Base-by-base conservation (phyloP, 2,329 filamentous ascomycete species). In the Nothophaeocryptopus gaeumannii region DNA sequence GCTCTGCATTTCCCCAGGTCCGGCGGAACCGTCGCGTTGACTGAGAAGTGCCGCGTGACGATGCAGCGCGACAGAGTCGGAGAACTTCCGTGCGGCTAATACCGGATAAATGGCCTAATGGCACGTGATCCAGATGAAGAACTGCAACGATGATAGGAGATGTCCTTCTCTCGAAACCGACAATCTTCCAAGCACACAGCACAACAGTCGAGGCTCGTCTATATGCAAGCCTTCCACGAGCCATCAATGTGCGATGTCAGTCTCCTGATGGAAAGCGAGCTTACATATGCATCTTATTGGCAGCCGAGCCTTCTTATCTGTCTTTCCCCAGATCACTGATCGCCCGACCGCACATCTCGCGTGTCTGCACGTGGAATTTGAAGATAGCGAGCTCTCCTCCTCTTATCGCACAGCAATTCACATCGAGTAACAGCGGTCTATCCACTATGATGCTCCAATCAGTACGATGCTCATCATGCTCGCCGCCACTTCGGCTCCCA, bases 31-130 rank as follows among this genome's bases (percentile, higher is more conserved):
- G 37, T 20, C 37, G 31, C 9, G 39, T 41, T 30, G 30, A 43
- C 44, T 39, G 43, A 33, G 43, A 33, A 51, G 43, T 42, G 43
- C 31, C 13, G 29, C 34, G 30, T 43, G 20, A 43, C 29, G 40
- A 43, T 20, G 26, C 40, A 20, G 30, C 40, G 40, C 40, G 33
- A 43, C 32, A 43, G 20, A 26, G 20, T 26, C 20, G 20, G 7
- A 26, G 20, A 4, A 3, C 20, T 26, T 26, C 20, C 20, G 20
- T 4, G 20, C 20, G 20, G 20, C 20, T 26, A 26, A 26, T 26
- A 7, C 3, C 20, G 20, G 20, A 26, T 26, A 26, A 26, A 26
- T 26, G 20, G 20, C 7, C 20, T 7, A 3, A 4, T 7, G 7
- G 20, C 20, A 26, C 20, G 20, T 26, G 20, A 26, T 26, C 20